Evolutionary conservation across 1,284 basidiomycete genomes (phyloP).

Genomic region (Flammula alnicola): DNA sequence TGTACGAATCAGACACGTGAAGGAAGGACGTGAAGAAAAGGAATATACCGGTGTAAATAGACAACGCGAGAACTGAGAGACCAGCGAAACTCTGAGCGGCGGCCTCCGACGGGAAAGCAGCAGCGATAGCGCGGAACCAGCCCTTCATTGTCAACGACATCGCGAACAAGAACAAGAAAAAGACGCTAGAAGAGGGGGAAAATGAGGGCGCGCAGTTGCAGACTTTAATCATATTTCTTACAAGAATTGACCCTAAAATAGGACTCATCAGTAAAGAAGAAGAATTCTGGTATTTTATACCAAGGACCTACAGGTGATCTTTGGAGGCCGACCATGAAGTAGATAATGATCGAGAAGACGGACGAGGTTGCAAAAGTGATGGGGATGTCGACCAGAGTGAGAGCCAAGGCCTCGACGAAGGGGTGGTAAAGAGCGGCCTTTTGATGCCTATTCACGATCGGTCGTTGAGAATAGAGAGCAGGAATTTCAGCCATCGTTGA

Average conservation of each 20-base stretch:
- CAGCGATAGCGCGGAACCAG: constrained; percentile 55
- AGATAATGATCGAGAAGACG: constrained; percentile 60
- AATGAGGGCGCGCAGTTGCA: not conserved
- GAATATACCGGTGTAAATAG: too few species aligned
- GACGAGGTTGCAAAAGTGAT: constrained; percentile 57
- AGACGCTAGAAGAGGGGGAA: constrained; percentile 41
- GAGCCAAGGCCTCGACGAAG: constrained; percentile 66
- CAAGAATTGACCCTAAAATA: constrained; percentile 54
- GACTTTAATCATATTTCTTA: constrained; percentile 32
- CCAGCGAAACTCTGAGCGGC: constrained; percentile 54
- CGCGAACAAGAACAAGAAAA: constrained; percentile 48
- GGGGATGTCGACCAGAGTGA: constrained; percentile 74
- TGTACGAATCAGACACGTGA: too few species aligned
- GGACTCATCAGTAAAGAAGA: not conserved
- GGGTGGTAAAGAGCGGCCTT: constrained; percentile 68
- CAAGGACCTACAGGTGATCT: not conserved
- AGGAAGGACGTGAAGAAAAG: too few species aligned
- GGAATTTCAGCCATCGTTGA: constrained; percentile 75
- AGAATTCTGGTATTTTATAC: not conserved
- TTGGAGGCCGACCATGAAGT: constrained; percentile 67
- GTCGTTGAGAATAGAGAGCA: constrained; percentile 70
- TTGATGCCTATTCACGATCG: constrained; percentile 67
- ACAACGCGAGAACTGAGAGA: constrained; percentile 49
- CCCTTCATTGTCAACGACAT: constrained; percentile 54
- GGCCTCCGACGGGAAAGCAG: constrained; percentile 45